Percentiles rank a stretch among this genome's conserved stretches.
Conservation (phyloP, 768 basidiomycete genomes). For the Boletellus ananas region DNA sequence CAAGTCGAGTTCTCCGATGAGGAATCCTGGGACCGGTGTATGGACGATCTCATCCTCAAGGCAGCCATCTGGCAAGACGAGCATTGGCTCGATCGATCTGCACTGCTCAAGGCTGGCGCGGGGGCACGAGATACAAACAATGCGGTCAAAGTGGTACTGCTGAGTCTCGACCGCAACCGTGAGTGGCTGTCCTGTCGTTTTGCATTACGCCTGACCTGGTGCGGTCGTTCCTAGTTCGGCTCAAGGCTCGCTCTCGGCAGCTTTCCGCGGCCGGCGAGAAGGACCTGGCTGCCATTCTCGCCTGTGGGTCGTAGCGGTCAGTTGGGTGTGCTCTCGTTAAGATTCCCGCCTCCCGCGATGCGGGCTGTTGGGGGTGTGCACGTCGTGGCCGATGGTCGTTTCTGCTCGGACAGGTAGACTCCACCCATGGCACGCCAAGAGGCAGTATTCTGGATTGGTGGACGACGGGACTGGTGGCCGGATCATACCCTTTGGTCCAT, state of each 20-base stretch:
- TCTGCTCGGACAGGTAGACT: slow-evolving; percentile 7
- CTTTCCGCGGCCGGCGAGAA: slow-evolving; percentile 83
- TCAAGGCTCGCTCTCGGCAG: slow-evolving; percentile 86
- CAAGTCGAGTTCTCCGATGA: slow-evolving; percentile 65
- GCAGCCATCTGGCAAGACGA: slow-evolving; percentile 92
- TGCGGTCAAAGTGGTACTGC: slow-evolving; percentile 79
- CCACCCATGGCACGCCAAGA: slow-evolving; percentile 30
- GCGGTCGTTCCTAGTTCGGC: slow-evolving; percentile 57
- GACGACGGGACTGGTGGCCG: slow-evolving; percentile 5
- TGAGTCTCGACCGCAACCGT: slow-evolving; percentile 92
- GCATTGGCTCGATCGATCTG: slow-evolving; percentile 85
- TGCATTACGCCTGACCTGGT: slow-evolving; percentile 10
- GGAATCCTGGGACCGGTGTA: slow-evolving; percentile 59
- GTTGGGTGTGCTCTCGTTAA: neutral
- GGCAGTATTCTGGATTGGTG: slow-evolving; percentile 5
- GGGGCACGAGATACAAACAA: slow-evolving; percentile 36
- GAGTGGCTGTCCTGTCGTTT: slow-evolving; percentile 33
- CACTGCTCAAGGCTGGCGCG: slow-evolving; percentile 49
- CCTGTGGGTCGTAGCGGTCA: slow-evolving; percentile 27
- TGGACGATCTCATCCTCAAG: slow-evolving; percentile 94
- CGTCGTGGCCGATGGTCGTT: slow-evolving; percentile 6
- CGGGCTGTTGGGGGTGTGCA: slow-evolving; percentile 3
- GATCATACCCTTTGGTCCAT: slow-evolving; percentile 14
- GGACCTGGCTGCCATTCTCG: slow-evolving; percentile 73
- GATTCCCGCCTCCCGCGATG: slow-evolving; percentile 4